These are phyloP conservation scores for Penicillium sclerotiorum DNA, from an alignment of 2,329 filamentous ascomycete species.

Conservation along the genomic window DNA sequence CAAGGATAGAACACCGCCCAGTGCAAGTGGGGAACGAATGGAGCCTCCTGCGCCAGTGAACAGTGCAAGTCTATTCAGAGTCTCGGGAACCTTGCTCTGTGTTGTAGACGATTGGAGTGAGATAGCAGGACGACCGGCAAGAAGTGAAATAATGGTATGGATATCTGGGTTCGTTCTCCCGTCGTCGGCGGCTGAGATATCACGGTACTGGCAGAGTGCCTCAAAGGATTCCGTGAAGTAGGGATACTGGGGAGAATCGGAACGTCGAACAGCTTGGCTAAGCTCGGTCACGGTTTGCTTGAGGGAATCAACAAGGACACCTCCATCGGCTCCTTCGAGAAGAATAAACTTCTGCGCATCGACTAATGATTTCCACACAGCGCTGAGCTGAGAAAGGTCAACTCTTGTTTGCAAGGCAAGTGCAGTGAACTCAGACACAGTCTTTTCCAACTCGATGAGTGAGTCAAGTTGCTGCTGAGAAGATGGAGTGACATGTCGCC, in stretches of 20 bases:
- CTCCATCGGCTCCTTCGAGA: conserved; percentile 38
- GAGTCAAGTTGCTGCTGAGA: conserved; percentile 36
- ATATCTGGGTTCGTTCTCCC: conserved; percentile 20
- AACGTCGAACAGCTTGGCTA: conserved; percentile 32
- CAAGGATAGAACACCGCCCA: conserved; percentile 52
- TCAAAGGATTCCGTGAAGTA: conserved; percentile 53
- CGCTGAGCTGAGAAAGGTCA: conserved; percentile 38
- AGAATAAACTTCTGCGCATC: conserved; percentile 42
- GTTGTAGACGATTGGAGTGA: conserved; percentile 37
- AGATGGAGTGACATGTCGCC: conserved; percentile 63
- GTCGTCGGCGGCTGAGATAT: conserved; percentile 31
- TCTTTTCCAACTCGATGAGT: conserved; percentile 39
- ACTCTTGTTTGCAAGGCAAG: conserved; percentile 41
- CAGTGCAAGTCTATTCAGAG: conserved; percentile 39
- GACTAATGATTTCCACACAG: conserved; percentile 41
- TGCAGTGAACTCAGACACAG: conserved; percentile 41
- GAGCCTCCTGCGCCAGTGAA: conserved; percentile 37
- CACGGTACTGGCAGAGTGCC: conserved; percentile 49
- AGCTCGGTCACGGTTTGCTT: conserved; percentile 42
- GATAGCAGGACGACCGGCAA: conserved; percentile 41
- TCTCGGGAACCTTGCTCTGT: conserved; percentile 35
- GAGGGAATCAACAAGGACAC: conserved; percentile 39
- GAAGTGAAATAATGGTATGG: conserved; percentile 36
- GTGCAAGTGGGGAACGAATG: conserved; percentile 44
- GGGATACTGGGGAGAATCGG: conserved; percentile 35